Evolutionary conservation across 2,329 filamentous ascomycete genomes (phyloP).

Genomic region (Leptodontidium sp.): DNA sequence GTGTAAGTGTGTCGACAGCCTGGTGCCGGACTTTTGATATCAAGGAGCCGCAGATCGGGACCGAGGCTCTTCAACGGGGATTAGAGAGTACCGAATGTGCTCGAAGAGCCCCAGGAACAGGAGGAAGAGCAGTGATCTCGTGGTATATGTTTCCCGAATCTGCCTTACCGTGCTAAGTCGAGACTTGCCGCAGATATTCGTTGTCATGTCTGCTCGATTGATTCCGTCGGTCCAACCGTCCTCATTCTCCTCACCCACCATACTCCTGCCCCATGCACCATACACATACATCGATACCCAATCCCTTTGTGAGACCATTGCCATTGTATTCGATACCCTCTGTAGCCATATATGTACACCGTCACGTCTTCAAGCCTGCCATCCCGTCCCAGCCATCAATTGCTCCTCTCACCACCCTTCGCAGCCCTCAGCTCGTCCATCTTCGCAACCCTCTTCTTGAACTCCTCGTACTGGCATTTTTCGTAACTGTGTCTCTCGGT

Average conservation of each 20-base stretch:
- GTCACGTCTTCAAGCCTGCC: neutral
- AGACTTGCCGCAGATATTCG: too few relatives aligned
- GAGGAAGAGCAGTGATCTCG: too few relatives aligned
- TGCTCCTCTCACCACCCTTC: conserved; percentile 86
- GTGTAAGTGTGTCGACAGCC: neutral
- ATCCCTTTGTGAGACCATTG: neutral
- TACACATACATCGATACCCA: neutral
- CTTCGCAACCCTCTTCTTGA: conserved; percentile 97
- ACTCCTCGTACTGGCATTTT: conserved; percentile 99
- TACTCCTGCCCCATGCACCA: neutral
- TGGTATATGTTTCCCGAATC: too few relatives aligned
- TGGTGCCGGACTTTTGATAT: neutral
- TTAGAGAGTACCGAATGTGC: too few relatives aligned
- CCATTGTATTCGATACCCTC: conserved; percentile 18
- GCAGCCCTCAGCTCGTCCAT: conserved; percentile 95
- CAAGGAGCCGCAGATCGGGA: neutral
- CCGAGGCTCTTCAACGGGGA: neutral
- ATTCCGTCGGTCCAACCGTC: too few relatives aligned
- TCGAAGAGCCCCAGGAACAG: too few relatives aligned
- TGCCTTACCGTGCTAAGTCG: too few relatives aligned
- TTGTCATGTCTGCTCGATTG: too few relatives aligned
- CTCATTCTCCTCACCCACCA: neutral
- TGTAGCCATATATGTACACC: conserved; percentile 19
- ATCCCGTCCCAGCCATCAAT: conserved; percentile 58
- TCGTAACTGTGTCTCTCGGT: conserved; percentile 97